Base-by-base conservation (phyloP, 306 rosid genomes). In the Cicer chorassanicum region DNA sequence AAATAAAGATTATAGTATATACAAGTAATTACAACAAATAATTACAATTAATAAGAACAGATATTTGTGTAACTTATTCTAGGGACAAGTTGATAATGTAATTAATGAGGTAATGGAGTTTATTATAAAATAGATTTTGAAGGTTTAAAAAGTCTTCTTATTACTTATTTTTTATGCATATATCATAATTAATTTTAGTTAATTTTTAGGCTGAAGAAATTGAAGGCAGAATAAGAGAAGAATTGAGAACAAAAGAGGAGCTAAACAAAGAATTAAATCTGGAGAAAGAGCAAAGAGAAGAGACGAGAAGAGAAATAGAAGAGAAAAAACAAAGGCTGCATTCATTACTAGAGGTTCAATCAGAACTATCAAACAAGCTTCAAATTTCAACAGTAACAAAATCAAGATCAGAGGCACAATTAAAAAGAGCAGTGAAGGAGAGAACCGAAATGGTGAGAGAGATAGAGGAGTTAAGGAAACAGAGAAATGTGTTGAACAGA, bases 401-500 rank as follows among this genome's bases (percentile, higher is more conserved):
- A 29, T 57, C 87, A 36, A 64, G 75, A 2, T 81, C 75, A 0
- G 89, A 88, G 77, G 69, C 68, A 9, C 88, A 74, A 6, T 59
- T 89, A 11, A 84, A 88, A 73, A 86, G 73, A 54, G 78, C 86
- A 9, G 83, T 74, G 13, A 62, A 7, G 0, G 84, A 78, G 7
- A 82, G 91, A 44, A 41, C 67, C 0, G 90, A 74, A 74, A 85
- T 85, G 87, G 78, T 85, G 48, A 67, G 82, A 12, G 89, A 87
- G 38, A 87, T 89, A 6, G 92, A 87, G 11, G 85, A 80, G 54
- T 44, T 93, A 19, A 43, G 93, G 65, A 50, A 78, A 51, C 89
- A 89, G 41, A 89, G 87, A 46, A 93, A 91, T 2, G 96, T 91
- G 41, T 61, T 93, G 13, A 83, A 78, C 5, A 72, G 96, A 49